These are phyloP conservation scores for Jackrogersella minutella DNA, from an alignment of 495 filamentous ascomycete genomes.

Conservation along the genomic window DNA sequence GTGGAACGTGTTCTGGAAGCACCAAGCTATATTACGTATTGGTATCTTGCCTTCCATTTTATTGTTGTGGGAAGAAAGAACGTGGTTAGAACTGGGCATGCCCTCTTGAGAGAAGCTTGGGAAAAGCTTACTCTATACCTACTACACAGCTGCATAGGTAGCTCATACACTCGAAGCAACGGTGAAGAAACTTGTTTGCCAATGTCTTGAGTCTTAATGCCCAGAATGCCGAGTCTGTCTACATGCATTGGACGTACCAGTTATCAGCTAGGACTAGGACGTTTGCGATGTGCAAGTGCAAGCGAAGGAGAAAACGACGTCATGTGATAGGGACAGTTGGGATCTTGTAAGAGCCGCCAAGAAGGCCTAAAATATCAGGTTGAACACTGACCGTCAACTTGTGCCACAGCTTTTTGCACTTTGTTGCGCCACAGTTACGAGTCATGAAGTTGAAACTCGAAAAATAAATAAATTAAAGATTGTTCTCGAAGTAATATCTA, in stretches of 20 bases:
- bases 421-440: conserved; percentile 25
- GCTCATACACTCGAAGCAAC: not conserved
- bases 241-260: conserved; percentile 8
- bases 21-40: conserved; percentile 11
- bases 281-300: not conserved
- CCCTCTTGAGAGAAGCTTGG: conserved; percentile 30
- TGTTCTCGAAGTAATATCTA: conserved; percentile 27
- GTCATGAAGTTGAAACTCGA: conserved; percentile 12
- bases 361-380: conserved; percentile 30
- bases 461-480: conserved; percentile 22
- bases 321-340: conserved; percentile 34
- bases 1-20: conserved; percentile 9
- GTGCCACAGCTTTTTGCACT: not conserved
- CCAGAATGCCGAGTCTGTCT: conserved; percentile 36
- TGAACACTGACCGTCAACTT: conserved; percentile 4
- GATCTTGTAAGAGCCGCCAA: conserved; percentile 37
- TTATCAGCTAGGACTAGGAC: too few relatives aligned
- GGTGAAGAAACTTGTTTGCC: conserved; percentile 20
- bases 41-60: not conserved
- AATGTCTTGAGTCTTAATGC: conserved; percentile 33
- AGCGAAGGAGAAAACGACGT: conserved; percentile 33
- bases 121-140: conserved; percentile 26
- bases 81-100: not conserved
- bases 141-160: too few relatives aligned
- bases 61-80: not conserved